Evolutionary conservation across 192 early-diverging fungal genomes (phyloP), one percentile per base, ranked within the genome.

Genomic region (Ambispora gerdemannii): DNA sequence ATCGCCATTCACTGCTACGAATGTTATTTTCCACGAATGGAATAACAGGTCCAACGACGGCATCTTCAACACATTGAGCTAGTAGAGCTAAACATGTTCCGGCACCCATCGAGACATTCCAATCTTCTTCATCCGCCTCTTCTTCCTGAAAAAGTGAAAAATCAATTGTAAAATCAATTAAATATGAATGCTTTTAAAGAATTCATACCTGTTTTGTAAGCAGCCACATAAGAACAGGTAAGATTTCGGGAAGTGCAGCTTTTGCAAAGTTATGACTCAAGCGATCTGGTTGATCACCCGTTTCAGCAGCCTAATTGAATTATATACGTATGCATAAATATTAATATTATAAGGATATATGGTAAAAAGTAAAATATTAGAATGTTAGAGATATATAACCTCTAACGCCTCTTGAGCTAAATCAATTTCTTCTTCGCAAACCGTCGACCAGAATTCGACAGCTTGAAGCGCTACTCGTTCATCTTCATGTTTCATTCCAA

Each of bases 401-500:
- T 94, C 90, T 0, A 79, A 73, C 36, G 80, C 81, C 25, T 92
- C 86, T 11, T 81, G 63, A 20, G 83, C 77, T 20, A 93, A 73
- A 53, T 93, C 91, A 60, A 93, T 85, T 76, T 99, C 97, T 70
- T 91, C 91, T 71, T 99, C 98, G 73, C 93, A 97, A 28, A 99
- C 89, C 32, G 96, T 98, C 10, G 95, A 96, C 98, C 98, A 99
- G 77, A 99, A 99, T 82, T 99, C 98, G 70, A 99, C 90, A 51
- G 96, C 97, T 76, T 99, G 98, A 72, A 95, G 78, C 17, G 91
- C 95, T 32, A 99, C 94, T 22, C 89, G 88, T 58, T 93, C 89
- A 61, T 93, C 88, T 49, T 91, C 90, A 67, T 88, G 82, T 72
- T 91, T 92, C 95, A 99, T 97, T 17, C 95, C 96, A 55, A 85